Percentiles rank a stretch among this genome's conserved stretches.
phyloP scores from a whole-genome alignment of 164 flowering plant genomes.

The Taxillus chinensis region DNA sequence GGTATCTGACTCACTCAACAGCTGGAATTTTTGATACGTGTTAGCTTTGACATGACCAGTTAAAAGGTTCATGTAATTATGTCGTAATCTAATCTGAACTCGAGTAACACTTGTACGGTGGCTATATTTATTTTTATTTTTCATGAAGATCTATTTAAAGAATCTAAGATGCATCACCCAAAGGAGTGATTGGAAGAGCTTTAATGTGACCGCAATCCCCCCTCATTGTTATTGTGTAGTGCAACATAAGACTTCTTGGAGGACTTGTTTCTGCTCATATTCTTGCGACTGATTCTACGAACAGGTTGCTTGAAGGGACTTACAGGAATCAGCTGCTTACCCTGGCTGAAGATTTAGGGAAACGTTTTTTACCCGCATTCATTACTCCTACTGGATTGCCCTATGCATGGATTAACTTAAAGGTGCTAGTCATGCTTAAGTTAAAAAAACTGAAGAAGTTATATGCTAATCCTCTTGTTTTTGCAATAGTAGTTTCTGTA shows the following conservation, averaged over 20 bases:
- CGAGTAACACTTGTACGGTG: not conserved
- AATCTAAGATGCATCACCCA: no score
- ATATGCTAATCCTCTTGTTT: conserved; percentile 1
- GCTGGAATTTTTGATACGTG: not conserved
- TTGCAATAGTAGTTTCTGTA: no score
- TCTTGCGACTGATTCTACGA: conserved; percentile 90
- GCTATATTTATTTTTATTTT: not conserved
- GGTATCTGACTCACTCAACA: conserved; percentile 39
- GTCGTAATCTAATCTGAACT: not conserved
- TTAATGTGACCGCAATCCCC: conserved; percentile 17
- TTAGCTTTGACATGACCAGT: not conserved
- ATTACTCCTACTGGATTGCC: conserved; percentile 93
- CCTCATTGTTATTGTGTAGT: conserved; percentile 47
- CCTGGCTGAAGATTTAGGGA: conserved; percentile 84
- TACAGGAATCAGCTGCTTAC: conserved; percentile 70
- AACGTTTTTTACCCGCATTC: conserved; percentile 79
- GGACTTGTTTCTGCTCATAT: conserved; percentile 99
- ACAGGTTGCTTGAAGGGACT: conserved; percentile 57
- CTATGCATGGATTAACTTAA: conserved; percentile 95
- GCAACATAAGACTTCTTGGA: conserved; percentile 99
- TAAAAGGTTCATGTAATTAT: not conserved
- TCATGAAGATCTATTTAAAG: no score
- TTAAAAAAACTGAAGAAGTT: not conserved
- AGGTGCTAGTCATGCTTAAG: conserved; percentile 41
- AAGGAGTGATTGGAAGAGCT: conserved; percentile 1